Base-by-base conservation (phyloP, 2,329 filamentous ascomycete species). In the Thielaviopsis musarum region DNA sequence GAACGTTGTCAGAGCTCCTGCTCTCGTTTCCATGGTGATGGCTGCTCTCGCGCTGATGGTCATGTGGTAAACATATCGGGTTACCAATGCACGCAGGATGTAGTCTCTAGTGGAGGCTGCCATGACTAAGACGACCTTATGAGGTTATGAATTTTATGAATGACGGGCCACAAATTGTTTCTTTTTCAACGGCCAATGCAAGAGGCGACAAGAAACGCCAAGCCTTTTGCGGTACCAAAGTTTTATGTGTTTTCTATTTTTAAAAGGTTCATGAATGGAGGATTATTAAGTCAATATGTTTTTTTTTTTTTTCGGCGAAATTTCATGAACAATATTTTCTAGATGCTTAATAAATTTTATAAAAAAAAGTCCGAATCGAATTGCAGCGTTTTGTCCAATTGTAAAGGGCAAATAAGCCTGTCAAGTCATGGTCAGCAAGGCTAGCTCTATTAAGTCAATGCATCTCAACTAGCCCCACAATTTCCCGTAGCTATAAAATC, bases 211-310 rank as follows among this genome's bases (percentile, higher is more conserved):
- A 12, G 30, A 3, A 28, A 28, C 7, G 26, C 26, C 45, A n/a
- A 51, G 55, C 21, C 28, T 19, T 22, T 48, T 24, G 38, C n/a
- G 21, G 48, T 21, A 57, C 34, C 45, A 57, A 57, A 57, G 52
- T 45, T 52, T 57, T 57, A 52, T 52, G 24, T 57, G 24, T 57
- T 57, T 19, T 57, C 26, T 57, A 57, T 57, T 57, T 57, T 52
- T 45, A 49, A n/a, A 28, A 38, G 10, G 26, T 19, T 28, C 9
- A 52, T 52, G 41, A 19, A 48, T 13, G 7, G 15, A n/a, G n/a
- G n/a, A 21, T 57, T 57, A 13, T 57, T 52, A 57, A 52, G 56
- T 52, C 45, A 57, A 57, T 57, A 57, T 57, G 56, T 28, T 57
- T 51, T 51, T 45, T 57, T 57, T 45, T 28, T 57, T 51, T 51